Evolutionary conservation across 2,329 filamentous ascomycete species (phyloP), one percentile per base, ranked within the genome.

Genomic region (Microcera coccophila): DNA sequence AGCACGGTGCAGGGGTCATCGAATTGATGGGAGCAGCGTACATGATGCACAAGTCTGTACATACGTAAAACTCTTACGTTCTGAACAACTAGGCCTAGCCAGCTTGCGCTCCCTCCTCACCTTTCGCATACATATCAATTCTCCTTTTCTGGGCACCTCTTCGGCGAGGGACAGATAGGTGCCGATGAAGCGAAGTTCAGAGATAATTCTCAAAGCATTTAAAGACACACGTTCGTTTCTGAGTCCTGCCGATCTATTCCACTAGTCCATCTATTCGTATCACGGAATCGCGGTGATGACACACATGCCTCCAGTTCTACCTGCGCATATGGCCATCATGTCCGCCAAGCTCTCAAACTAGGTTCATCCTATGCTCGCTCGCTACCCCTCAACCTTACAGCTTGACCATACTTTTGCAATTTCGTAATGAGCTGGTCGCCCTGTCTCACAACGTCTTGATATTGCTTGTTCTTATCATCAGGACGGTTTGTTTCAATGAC

Each of bases 401-500:
- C 87, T 70, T 98, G 93, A 34, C 93, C 93, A 67, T 98, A 98
- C 77, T 98, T 98, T 73, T 98, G 93, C 57, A 98, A 75, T 78
- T 98, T 98, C 45, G 93, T 98, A 65, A 98, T 97, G 50, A 98
- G 78, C 69, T 95, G 87, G 68, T 98, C 93, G 22, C 93, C 93
- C 66, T 97, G 93, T 73, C 93, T 93, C 48, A 98, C 90, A 28
- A 97, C 90, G 59, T 98, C 93, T 59, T 90, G 87, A 70, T 98
- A 98, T 73, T 98, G 93, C 79, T 95, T 96, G 78, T 97, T 97
- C 83, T 98, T 98, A 73, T 95, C 90, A 65, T 97, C 93, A 8
- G 91, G 90, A 41, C 93, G 81, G 73, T 96, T 96, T 34, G 93
- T 98, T 78, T 97, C 93, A 60, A 98, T 97, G 57, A 97, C 87